A percentile compares a stretch with the other conserved stretches of the same genome.
phyloP scores from a whole-genome alignment of 2,329 filamentous ascomycete species.

The Fusarium multiceps region DNA sequence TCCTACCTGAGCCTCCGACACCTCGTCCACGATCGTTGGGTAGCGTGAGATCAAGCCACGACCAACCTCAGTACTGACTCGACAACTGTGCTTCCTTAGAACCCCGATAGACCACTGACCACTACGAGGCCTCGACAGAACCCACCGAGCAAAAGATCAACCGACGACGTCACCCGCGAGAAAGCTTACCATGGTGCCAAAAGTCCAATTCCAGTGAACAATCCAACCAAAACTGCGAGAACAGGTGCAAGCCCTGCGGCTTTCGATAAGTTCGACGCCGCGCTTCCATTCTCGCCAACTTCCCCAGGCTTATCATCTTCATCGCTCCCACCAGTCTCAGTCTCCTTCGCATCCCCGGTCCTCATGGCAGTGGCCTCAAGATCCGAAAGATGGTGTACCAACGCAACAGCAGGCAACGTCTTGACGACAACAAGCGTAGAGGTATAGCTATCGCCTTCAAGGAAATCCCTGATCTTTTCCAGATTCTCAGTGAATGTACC shows the following conservation, averaged over 20 bases:
- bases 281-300: background rate
- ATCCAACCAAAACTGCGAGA: background rate
- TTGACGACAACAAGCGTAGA: background rate
- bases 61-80: too few relatives aligned
- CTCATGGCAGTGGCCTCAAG: slow-evolving; percentile 4
- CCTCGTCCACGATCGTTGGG: background rate
- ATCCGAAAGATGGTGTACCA: slow-evolving; percentile 34
- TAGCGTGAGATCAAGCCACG: background rate
- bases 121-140: background rate
- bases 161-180: background rate
- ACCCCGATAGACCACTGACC: background rate
- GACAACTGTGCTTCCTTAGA: background rate
- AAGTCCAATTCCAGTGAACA: slow-evolving; percentile 29
- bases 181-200: slow-evolving; percentile 30
- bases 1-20: background rate
- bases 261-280: background rate
- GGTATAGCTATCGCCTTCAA: too few relatives aligned
- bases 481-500: background rate
- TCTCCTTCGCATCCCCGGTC: background rate
- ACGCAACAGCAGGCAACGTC: slow-evolving; percentile 20
- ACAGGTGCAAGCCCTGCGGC: background rate
- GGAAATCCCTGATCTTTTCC: background rate
- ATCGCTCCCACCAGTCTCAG: background rate
- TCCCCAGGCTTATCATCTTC: background rate
- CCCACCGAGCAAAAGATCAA: background rate